Percentiles rank a stretch among this genome's conserved stretches.
These are phyloP conservation scores for Pedinophyceae sp. DNA, from an alignment of 139 green algal species.

Conservation along the genomic window DNA sequence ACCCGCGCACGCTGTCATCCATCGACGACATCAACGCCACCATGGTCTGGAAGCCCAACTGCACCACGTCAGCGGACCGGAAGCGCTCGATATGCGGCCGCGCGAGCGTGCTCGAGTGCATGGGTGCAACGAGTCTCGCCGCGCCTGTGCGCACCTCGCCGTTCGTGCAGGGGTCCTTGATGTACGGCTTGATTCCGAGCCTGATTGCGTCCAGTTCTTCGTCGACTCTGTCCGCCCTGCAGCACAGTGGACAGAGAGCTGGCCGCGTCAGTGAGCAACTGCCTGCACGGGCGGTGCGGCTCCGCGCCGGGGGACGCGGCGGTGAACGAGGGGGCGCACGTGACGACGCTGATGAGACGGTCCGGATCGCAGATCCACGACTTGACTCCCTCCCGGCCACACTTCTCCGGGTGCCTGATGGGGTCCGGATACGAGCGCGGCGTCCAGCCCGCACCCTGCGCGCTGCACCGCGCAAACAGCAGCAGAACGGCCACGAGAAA, in stretches of 20 bases:
- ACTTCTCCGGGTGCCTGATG: background rate
- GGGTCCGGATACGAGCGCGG: background rate
- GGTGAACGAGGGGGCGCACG: background rate
- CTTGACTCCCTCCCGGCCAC: background rate
- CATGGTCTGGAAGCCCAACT: background rate
- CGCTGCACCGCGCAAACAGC: background rate
- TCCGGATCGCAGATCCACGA: background rate
- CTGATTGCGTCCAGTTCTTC: too few species aligned
- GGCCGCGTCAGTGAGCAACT: too few species aligned
- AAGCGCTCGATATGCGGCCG: background rate
- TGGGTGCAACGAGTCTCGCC: background rate
- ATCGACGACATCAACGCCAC: too few species aligned
- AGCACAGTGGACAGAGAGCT: too few species aligned
- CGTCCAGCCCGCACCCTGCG: background rate
- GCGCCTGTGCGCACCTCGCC: background rate
- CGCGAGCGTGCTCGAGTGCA: background rate
- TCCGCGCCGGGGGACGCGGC: background rate
- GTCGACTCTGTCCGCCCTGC: too few species aligned
- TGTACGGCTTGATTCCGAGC: too few species aligned
- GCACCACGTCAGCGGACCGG: background rate
- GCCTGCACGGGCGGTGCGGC: too few species aligned
- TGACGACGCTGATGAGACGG: background rate
- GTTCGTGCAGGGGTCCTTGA: background rate
- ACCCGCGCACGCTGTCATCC: too few species aligned
- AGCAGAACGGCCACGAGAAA: background rate